Percentiles rank a stretch among this genome's conserved stretches.
These are phyloP conservation scores for Penicillium samsonianum DNA, from an alignment of 495 filamentous ascomycete genomes.

Conservation along the genomic window DNA sequence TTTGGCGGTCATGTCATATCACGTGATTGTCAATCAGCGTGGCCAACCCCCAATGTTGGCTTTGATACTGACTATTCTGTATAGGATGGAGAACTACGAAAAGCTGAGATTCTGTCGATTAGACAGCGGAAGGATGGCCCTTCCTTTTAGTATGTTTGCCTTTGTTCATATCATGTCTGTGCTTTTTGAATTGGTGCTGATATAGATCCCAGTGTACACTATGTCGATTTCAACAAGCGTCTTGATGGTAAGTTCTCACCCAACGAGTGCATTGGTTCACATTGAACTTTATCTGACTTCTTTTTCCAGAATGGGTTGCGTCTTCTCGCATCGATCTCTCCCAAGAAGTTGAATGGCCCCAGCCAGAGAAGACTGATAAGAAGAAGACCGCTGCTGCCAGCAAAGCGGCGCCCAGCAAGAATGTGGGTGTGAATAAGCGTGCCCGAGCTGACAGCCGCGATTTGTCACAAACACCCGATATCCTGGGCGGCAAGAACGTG, in stretches of 20 bases:
- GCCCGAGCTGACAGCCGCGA: conserved; percentile 56
- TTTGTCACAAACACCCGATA: conserved; percentile 58
- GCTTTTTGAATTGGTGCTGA: conserved; percentile 20
- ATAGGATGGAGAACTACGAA: conserved; percentile 80
- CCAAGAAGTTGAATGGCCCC: conserved; percentile 75
- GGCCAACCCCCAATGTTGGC: background rate
- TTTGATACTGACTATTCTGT: conserved; percentile 19
- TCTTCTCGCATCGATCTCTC: conserved; percentile 78
- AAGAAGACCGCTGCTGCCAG: conserved; percentile 55
- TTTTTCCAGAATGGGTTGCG: conserved; percentile 78
- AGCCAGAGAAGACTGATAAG: conserved; percentile 69
- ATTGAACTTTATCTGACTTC: conserved; percentile 20
- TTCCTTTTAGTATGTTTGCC: conserved; percentile 69
- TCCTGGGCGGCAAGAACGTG: conserved; percentile 51
- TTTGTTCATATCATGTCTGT: background rate
- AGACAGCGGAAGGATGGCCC: conserved; percentile 78
- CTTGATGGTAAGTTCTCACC: conserved; percentile 61
- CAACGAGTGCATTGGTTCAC: background rate
- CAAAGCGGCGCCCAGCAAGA: conserved; percentile 50
- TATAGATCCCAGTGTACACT: conserved; percentile 69
- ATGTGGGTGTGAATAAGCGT: conserved; percentile 43
- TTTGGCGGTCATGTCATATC: conserved; percentile 30
- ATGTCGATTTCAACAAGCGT: conserved; percentile 99
- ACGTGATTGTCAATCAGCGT: conserved; percentile 35
- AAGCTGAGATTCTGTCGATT: conserved; percentile 91